Percentiles rank a stretch among this genome's conserved stretches.
Evolutionary conservation across 2,329 filamentous ascomycete genomes (phyloP).

Genomic region (Metarhizium guizhouense): DNA sequence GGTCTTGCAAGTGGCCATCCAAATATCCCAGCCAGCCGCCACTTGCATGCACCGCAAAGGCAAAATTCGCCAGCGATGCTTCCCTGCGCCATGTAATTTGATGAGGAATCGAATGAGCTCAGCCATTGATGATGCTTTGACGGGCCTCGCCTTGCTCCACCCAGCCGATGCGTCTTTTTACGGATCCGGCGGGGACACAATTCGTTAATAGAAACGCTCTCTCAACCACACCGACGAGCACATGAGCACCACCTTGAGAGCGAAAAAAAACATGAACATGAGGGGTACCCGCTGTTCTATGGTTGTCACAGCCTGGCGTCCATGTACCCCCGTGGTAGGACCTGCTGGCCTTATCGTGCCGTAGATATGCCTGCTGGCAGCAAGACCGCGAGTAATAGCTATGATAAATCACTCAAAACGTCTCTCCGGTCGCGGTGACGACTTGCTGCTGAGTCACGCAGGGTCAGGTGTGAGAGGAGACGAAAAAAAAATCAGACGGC

Average conservation of each 20-base stretch:
- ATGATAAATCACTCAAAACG: conserved; percentile 8
- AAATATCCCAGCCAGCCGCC: neutral
- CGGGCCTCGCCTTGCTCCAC: neutral
- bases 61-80: neutral
- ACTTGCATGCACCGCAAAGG: neutral
- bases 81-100: neutral
- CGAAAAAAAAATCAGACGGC: neutral
- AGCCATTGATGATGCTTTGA: neutral
- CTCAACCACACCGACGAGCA: neutral
- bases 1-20: neutral
- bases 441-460: conserved; percentile 3
- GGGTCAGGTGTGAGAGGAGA: neutral
- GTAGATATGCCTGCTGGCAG: neutral
- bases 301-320: neutral
- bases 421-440: conserved; percentile 3
- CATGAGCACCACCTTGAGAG: neutral
- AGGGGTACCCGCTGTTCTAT: neutral
- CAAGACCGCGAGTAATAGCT: neutral
- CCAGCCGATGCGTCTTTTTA: conserved; percentile 18
- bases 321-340: conserved; percentile 5
- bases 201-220: neutral
- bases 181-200: conserved; percentile 12
- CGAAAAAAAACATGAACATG: neutral
- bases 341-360: neutral
- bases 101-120: neutral